A percentile compares a stretch with the other conserved stretches of the same genome.
Evolutionary conservation across 768 basidiomycete genomes (phyloP).

Genomic region (Russula earlei): DNA sequence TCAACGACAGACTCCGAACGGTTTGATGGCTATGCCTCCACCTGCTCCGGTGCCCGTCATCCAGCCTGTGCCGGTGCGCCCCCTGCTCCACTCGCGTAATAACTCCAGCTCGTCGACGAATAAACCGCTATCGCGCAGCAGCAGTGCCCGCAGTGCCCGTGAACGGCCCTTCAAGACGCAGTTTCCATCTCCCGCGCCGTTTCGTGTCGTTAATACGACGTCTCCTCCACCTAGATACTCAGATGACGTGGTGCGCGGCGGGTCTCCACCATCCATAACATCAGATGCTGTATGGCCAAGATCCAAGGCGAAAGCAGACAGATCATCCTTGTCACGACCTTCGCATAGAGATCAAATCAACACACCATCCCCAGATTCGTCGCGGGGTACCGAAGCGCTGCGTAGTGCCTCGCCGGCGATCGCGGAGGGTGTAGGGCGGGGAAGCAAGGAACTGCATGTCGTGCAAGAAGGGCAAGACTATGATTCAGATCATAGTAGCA

Average conservation of each 20-base stretch:
- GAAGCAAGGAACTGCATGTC: background rate
- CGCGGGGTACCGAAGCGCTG: background rate
- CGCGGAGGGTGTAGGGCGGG: background rate
- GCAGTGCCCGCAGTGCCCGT: background rate
- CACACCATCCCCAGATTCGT: background rate
- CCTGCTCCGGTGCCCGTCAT: background rate
- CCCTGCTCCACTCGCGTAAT: background rate
- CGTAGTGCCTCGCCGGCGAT: background rate
- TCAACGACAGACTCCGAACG: background rate
- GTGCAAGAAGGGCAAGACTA: background rate
- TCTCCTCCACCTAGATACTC: constrained; percentile 15
- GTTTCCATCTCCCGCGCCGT: constrained; percentile 1
- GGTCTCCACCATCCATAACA: constrained; percentile 7
- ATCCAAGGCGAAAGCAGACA: background rate
- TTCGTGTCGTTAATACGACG: constrained; percentile 17
- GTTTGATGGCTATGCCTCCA: background rate
- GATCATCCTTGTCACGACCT: background rate
- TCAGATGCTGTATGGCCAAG: background rate
- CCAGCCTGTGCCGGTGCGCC: background rate
- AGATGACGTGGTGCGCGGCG: background rate
- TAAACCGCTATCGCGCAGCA: background rate
- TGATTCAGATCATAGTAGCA: background rate
- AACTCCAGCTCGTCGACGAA: background rate
- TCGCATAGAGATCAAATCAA: background rate
- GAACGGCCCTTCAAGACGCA: background rate